Percentiles rank a stretch among this genome's conserved stretches.
Evolutionary conservation across 192 early-diverging fungal genomes (phyloP).

Genomic region (Diversispora eburnea): DNA sequence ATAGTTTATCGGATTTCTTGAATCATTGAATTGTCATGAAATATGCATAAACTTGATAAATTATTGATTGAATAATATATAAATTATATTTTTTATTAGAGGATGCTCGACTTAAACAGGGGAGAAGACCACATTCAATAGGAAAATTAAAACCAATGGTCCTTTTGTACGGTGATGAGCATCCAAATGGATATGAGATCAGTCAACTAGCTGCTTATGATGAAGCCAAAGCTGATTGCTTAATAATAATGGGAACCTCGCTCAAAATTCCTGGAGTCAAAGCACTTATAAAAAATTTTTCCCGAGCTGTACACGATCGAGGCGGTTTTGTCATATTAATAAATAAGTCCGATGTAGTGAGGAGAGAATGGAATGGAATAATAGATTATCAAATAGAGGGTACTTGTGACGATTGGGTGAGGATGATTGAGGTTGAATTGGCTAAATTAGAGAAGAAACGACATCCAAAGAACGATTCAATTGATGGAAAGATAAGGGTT

Average conservation of each 20-base stretch:
- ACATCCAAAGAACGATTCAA: too few species aligned
- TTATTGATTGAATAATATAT: neutral
- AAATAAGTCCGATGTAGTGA: conserved; percentile 59
- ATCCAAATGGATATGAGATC: conserved; percentile 67
- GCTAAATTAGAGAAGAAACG: too few species aligned
- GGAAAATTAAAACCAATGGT: conserved; percentile 88
- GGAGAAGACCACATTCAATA: conserved; percentile 70
- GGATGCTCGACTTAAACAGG: conserved; percentile 51
- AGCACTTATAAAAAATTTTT: conserved; percentile 68
- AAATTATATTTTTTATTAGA: conserved; percentile 19
- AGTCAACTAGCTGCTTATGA: conserved; percentile 55
- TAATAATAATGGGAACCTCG: conserved; percentile 88
- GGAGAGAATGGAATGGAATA: conserved; percentile 72
- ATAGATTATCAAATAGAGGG: conserved; percentile 58
- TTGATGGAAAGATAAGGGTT: too few species aligned
- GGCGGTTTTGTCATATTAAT: conserved; percentile 65
- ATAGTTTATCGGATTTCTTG: too few species aligned
- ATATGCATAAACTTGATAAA: neutral
- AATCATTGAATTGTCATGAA: neutral
- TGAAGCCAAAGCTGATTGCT: conserved; percentile 62
- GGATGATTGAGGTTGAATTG: too few species aligned
- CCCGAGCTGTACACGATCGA: conserved; percentile 54
- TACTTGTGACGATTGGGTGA: too few species aligned
- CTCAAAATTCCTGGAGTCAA: conserved; percentile 80
- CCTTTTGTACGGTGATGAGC: conserved; percentile 94